Conservation (phyloP, 352 stramenopile genomes). For the Stephanocyclus meneghinianus region DNA sequence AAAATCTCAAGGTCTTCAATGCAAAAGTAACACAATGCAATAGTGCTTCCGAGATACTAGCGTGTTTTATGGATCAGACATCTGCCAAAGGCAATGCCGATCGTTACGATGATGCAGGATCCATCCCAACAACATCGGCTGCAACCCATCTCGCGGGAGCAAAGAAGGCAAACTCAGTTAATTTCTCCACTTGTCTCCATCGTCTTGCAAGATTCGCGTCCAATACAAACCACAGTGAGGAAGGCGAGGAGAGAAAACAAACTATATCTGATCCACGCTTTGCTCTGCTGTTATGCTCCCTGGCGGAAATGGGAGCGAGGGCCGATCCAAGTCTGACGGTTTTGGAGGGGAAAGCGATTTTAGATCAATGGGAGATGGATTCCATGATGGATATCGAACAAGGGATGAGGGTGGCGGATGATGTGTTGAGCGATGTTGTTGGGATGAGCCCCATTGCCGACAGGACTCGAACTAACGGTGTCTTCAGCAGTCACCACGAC, state of each 20-base stretch:
- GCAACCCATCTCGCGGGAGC: slow-evolving; percentile 52
- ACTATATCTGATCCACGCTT: slow-evolving; percentile 71
- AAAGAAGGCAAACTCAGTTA: slow-evolving; percentile 69
- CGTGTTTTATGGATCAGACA: slow-evolving; percentile 38
- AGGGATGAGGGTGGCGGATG: slow-evolving; percentile 23
- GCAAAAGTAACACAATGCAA: slow-evolving; percentile 27
- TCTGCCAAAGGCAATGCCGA: neutral
- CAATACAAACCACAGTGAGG: slow-evolving; percentile 22
- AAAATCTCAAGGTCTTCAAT: slow-evolving; percentile 30
- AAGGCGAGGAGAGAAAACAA: slow-evolving; percentile 6
- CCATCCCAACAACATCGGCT: neutral
- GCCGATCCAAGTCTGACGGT: slow-evolving; percentile 13
- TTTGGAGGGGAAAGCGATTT: slow-evolving; percentile 8
- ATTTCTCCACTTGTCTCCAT: slow-evolving; percentile 77
- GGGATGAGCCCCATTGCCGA: slow-evolving; percentile 6
- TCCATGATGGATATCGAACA: neutral
- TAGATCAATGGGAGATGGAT: slow-evolving; percentile 25
- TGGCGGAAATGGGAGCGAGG: slow-evolving; percentile 63
- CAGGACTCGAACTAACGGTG: neutral
- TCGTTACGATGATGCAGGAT: neutral
- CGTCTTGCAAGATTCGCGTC: slow-evolving; percentile 54
- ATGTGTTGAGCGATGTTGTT: slow-evolving; percentile 32
- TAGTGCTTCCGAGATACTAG: slow-evolving; percentile 20
- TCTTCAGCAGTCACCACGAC: neutral
- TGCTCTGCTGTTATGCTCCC: slow-evolving; percentile 68